Evolutionary conservation across 768 basidiomycete species (phyloP).

Genomic region (Fibroporia radiculosa): DNA sequence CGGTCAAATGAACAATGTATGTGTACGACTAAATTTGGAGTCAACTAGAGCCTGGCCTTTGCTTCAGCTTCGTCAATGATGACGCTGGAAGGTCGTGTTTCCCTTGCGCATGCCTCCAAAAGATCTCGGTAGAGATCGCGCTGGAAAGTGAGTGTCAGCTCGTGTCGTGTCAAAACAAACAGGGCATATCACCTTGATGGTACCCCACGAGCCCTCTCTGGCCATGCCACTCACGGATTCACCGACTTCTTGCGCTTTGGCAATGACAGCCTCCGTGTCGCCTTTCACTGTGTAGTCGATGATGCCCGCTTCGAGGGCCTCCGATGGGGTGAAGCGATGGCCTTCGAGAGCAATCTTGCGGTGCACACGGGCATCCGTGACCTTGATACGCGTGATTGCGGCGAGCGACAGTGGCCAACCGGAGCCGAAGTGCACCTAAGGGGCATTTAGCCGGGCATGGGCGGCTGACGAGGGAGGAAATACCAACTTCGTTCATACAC

Average conservation of each 20-base stretch:
- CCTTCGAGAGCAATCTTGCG: conserved; percentile 78
- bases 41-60: conserved; percentile 33
- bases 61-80: conserved; percentile 43
- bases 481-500: conserved; percentile 83
- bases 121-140: conserved; percentile 48
- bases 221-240: conserved; percentile 44
- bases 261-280: conserved; percentile 49
- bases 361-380: conserved; percentile 47
- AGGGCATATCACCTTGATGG: conserved; percentile 51
- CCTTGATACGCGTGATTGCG: conserved; percentile 54
- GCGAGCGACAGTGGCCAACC: conserved; percentile 69
- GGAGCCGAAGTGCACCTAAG: conserved; percentile 75
- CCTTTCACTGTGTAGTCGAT: conserved; percentile 64
- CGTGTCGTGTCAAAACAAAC: background rate
- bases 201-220: conserved; percentile 57
- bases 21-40: too few species aligned
- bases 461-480: background rate
- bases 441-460: background rate
- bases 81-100: conserved; percentile 28
- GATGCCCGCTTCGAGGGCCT: conserved; percentile 58
- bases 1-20: too few species aligned
- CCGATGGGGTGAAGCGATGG: conserved; percentile 65
- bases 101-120: conserved; percentile 31
- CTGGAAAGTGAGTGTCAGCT: conserved; percentile 23
- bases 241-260: conserved; percentile 58